Percentiles rank a stretch among this genome's conserved stretches.
phyloP scores from a whole-genome alignment of 768 basidiomycete genomes.

The Collybiopsis luxurians region DNA sequence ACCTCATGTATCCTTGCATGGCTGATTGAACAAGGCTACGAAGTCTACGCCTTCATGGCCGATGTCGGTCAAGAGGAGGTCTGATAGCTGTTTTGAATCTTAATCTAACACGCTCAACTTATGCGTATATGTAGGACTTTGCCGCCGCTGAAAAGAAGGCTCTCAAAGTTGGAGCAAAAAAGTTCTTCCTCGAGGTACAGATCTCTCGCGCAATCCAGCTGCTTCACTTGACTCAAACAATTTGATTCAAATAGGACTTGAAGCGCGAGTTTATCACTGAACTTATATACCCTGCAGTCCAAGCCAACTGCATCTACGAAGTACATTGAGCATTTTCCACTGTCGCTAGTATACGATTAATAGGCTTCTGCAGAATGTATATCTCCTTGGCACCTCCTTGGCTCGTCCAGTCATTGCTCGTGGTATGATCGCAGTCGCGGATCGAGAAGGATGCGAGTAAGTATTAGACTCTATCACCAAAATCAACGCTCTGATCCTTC shows the following conservation, averaged over 20 bases:
- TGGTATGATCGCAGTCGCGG: slow-evolving; percentile 95
- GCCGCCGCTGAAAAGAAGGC: slow-evolving; percentile 90
- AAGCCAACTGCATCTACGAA: slow-evolving; percentile 99
- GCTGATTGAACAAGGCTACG: slow-evolving; percentile 98
- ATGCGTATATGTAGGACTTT: no score
- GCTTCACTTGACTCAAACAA: not conserved
- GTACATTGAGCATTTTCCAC: slow-evolving; percentile 36
- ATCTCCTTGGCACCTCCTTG: slow-evolving; percentile 95
- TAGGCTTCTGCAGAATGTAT: slow-evolving; percentile 65
- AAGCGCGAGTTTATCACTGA: slow-evolving; percentile 94
- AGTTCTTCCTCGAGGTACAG: slow-evolving; percentile 85
- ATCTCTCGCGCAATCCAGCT: not conserved
- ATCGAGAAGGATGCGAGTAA: slow-evolving; percentile 92
- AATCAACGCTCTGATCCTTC: not conserved
- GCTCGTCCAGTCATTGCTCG: slow-evolving; percentile 98
- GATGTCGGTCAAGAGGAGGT: slow-evolving; percentile 93
- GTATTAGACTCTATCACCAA: slow-evolving; percentile 24
- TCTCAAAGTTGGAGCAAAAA: slow-evolving; percentile 87
- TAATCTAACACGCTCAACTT: no score
- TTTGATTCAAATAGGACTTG: slow-evolving; percentile 85
- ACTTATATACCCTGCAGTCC: slow-evolving; percentile 96
- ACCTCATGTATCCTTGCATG: slow-evolving; percentile 99
- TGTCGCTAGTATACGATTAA: not conserved
- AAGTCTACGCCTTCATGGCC: slow-evolving; percentile 96
- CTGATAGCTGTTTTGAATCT: slow-evolving; percentile 11